Evolutionary conservation across 179 eudicot genomes (phyloP), one percentile per base, ranked within the genome.

Genomic region (Patellifolia procumbens): DNA sequence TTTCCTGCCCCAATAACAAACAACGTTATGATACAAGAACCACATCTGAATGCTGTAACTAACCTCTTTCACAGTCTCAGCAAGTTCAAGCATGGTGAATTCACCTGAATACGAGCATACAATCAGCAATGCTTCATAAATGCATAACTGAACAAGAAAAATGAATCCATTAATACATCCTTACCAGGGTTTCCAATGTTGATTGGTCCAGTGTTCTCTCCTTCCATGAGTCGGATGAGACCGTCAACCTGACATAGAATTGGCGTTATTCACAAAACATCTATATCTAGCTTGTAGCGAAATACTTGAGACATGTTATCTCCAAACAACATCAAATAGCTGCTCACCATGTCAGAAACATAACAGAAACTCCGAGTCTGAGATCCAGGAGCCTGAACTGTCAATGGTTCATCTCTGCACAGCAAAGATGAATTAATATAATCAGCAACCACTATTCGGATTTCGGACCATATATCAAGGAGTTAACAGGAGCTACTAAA

Each of bases 41-140:
- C n/a, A n/a, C n/a, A n/a, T n/a, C n/a, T n/a, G n/a, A n/a, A n/a
- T n/a, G n/a, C n/a, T n/a, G n/a, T n/a, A n/a, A 39, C 89, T 81
- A n/a, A 88, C 98, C 97, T 95, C 97, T 81, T 95, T 93, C 81
- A 95, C 99, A 11, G 87, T 87, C 83, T 95, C 97, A 24, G 98
- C 98, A 64, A 95, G 98, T 83, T 95, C 98, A 71, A 90, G 75
- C 97, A 95, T 95, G 19, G 98, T 95, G 71, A 95, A 95, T 89
- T 95, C 99, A 89, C 97, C 98, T 93, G 79, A 72, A 75, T 1
- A 11, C 48, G 29, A 13, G 29, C 42, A 51, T 60, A 74, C 35
- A 26, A 52, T 64, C 12, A 71, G 55, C 48, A 70, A 69, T 7
- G 58, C 5, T 49, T 28, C 17, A 2, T 31, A 16, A 12, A 37